Conservation (phyloP, 2,329 filamentous ascomycete species). For the Aspergillus sp. region DNA sequence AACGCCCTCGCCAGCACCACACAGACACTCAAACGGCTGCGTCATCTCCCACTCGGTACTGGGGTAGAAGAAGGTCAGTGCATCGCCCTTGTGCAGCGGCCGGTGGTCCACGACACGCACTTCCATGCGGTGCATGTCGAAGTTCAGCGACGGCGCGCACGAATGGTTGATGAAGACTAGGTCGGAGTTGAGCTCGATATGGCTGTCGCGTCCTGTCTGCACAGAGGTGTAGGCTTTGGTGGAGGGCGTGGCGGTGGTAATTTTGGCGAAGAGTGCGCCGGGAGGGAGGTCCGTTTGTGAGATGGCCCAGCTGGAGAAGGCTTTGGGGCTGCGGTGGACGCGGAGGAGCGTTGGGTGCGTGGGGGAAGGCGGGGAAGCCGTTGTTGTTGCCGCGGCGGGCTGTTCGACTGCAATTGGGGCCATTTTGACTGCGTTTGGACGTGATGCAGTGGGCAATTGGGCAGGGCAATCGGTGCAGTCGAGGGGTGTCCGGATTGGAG, state of each 20-base stretch:
- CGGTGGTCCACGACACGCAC: constrained; percentile 32
- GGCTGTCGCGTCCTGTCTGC: constrained; percentile 40
- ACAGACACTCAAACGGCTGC: constrained; percentile 39
- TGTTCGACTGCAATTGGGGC: constrained; percentile 13
- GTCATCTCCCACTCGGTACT: constrained; percentile 45
- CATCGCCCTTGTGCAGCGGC: constrained; percentile 34
- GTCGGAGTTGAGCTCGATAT: constrained; percentile 51
- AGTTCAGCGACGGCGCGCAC: constrained; percentile 45
- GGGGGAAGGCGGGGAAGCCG: constrained; percentile 9
- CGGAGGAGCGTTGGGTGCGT: constrained; percentile 22
- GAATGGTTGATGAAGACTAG: constrained; percentile 52
- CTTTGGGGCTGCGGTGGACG: constrained; percentile 25
- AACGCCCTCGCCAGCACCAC: constrained; percentile 25
- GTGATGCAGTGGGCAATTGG: neutral
- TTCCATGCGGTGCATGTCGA: constrained; percentile 43
- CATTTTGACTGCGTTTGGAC: constrained; percentile 8
- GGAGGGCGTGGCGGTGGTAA: constrained; percentile 40
- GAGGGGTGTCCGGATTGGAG: no score
- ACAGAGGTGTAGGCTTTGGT: constrained; percentile 45
- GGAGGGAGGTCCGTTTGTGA: constrained; percentile 45
- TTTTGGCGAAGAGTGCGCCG: constrained; percentile 41
- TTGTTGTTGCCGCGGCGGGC: constrained; percentile 6
- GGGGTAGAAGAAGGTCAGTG: constrained; percentile 43
- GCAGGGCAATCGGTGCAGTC: no score
- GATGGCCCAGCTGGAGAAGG: constrained; percentile 33